A percentile compares a stretch with the other conserved stretches of the same genome.
Conservation (phyloP, 78 protist species). For the Cavenderia fasciculata region DNA sequence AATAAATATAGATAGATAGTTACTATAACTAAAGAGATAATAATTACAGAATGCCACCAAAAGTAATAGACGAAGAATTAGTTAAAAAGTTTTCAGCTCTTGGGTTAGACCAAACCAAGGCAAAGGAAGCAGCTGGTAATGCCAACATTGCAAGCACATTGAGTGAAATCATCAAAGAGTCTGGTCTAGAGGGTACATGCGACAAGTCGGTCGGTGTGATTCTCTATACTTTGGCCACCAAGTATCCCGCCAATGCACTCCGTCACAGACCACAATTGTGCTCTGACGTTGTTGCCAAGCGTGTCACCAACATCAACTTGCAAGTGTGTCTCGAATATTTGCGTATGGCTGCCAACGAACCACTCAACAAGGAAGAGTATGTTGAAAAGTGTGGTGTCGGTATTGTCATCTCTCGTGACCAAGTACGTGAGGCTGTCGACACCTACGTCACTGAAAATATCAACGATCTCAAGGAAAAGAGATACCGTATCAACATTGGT, state of each 20-base stretch:
- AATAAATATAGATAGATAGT: background rate
- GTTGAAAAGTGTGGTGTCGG: conserved; percentile 69
- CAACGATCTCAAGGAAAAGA: background rate
- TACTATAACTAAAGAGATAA: background rate
- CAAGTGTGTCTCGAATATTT: conserved; percentile 11
- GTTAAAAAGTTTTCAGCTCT: conserved; percentile 11
- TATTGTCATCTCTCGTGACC: conserved; percentile 66
- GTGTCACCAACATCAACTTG: conserved; percentile 4
- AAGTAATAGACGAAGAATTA: conserved; percentile 23
- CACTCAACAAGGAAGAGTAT: conserved; percentile 19
- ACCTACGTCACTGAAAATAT: conserved; percentile 7
- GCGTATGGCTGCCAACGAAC: conserved; percentile 10
- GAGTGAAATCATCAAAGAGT: conserved; percentile 19
- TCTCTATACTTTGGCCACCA: conserved; percentile 52
- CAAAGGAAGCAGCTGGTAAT: conserved; percentile 45
- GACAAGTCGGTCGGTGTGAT: conserved; percentile 62
- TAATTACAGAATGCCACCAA: conserved; percentile 34
- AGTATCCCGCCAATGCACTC: conserved; percentile 63
- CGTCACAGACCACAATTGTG: conserved; percentile 8
- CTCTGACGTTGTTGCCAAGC: conserved; percentile 10
- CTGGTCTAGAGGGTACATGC: conserved; percentile 32
- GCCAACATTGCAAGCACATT: background rate
- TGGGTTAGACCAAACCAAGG: conserved; percentile 43
- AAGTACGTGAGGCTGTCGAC: conserved; percentile 48
- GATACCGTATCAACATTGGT: conserved; percentile 62